Base-by-base conservation (phyloP, 2,329 filamentous ascomycete species). In the Colletotrichum cuscutae region DNA sequence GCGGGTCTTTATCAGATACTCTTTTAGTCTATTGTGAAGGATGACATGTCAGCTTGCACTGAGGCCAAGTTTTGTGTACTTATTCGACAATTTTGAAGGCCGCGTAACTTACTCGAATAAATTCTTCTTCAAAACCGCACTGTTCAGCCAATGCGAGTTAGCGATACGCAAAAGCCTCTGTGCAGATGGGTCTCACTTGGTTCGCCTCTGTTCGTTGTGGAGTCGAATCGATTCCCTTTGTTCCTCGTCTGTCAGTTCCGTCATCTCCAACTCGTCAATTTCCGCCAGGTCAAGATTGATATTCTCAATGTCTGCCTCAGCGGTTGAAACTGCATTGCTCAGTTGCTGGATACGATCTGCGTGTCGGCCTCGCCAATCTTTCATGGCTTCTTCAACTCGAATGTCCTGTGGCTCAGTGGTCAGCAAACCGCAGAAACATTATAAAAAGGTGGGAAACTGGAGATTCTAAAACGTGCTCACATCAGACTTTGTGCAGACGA, bases 401-500 rank as follows among this genome's bases (percentile, higher is more conserved):
- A 83, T 81, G 1, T 80, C 80, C 82, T 83, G 13, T 6, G 15
- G 37, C 0, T 12, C 11, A 35, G 32, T 5, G 2, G 37, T 15
- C 12, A 42, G 37, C 19, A 15, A 42, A 13, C 15, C 12, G 15
- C 13, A 0, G 15, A 19, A 5, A 42, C 12, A 19, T 42, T 19
- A 19, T 42, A 19, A 7, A 0, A 42, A 42, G 37, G 5, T 42
- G 6, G 26, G 30, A 54, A 8, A 32, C 2, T 35, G 32, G 32
- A 35, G 32, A 35, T 35, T 35, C 4, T 12, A 3, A 35, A 5
- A 35, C 32, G 32, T 12, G 12, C 80, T 72, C 73, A 83, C 84
- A 74, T 86, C 84, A 1, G 84, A 84, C 24, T 73, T 80, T 1
- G 84, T 86, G 68, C 84, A 86, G 2, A 86, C 78, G 8, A 86